Base-by-base conservation (phyloP, 306 rosid species). In the Echinosophora koreensis region DNA sequence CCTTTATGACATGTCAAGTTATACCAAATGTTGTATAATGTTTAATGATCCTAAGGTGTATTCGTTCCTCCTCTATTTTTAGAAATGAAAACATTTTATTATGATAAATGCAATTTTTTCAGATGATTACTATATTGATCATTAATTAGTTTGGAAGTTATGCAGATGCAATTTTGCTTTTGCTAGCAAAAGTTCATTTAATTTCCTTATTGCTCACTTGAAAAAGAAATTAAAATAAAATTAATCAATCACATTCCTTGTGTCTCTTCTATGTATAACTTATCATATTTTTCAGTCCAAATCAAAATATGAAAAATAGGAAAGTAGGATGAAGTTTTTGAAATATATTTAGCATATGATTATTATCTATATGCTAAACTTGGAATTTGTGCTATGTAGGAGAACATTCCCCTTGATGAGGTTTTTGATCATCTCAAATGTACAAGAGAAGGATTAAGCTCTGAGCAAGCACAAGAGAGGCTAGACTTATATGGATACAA, bases 371-470 rank as follows among this genome's bases (percentile, higher is more conserved):
- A 74, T 62, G 35, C 27, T 79, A 35, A 59, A 77, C 69, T 30
- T 75, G 51, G 65, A 78, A 81, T 77, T 69, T 85, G 50, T 62
- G 66, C 3, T 62, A 74, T 86, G 87, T 77, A 86, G 97, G 97
- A 91, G 81, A 86, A 84, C 79, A 81, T 86, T 55, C 85, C 94
- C 15, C 32, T 88, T 63, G 87, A 84, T 60, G 97, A 89, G 77
- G 97, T 91, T 32, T 89, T 91, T 81, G 88, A 86, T 1, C 76
- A 86, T 82, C 92, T 89, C 4, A 78, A 83, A 73, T 87, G 91
- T 63, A 83, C 92, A 65, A 56, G 52, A 78, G 84, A 89, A 32
- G 97, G 97, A 77, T 80, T 89, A 74, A 80, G 56, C 81, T 86
- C 89, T 8, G 86, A 79, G 52, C 74, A 84, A 83, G 97, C 80